Evolutionary conservation across 768 basidiomycete genomes (phyloP).

Genomic region (button mushroom (Agaricus bisporus)): DNA sequence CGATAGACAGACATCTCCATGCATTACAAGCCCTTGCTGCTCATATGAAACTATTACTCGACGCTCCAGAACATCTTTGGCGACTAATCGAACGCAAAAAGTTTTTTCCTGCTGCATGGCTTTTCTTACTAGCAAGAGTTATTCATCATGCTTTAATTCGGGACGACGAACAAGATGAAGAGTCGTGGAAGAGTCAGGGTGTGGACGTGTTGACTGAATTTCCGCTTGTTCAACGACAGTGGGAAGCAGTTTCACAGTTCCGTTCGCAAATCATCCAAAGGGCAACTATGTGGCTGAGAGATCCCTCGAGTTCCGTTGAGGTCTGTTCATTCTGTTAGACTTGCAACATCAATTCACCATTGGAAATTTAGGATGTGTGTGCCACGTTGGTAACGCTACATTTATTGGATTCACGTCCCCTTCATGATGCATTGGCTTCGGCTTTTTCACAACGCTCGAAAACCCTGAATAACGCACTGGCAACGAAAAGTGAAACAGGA

Average conservation of each 20-base stretch:
- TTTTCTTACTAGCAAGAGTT: constrained; percentile 81
- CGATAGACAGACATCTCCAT: constrained; percentile 59
- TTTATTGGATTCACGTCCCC: constrained; percentile 81
- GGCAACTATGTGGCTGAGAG: constrained; percentile 77
- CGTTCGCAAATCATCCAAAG: constrained; percentile 84
- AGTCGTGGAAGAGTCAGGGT: constrained; percentile 50
- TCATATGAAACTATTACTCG: constrained; percentile 86
- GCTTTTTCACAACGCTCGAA: constrained; percentile 69
- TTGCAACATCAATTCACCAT: neutral
- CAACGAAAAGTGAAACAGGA: constrained; percentile 4
- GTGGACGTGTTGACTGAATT: constrained; percentile 72
- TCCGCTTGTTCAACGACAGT: constrained; percentile 86
- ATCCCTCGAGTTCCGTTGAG: constrained; percentile 43
- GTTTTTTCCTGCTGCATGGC: constrained; percentile 80
- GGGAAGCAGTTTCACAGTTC: constrained; percentile 86
- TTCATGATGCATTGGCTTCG: constrained; percentile 64
- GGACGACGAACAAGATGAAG: constrained; percentile 60
- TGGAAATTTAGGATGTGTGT: constrained; percentile 52
- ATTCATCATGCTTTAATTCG: constrained; percentile 70
- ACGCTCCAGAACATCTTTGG: constrained; percentile 91
- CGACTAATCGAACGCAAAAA: constrained; percentile 74
- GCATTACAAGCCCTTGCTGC: constrained; percentile 73
- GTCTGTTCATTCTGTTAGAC: constrained; percentile 27
- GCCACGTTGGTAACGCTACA: constrained; percentile 79
- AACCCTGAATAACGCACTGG: constrained; percentile 27